Conservation (phyloP, 2,329 filamentous ascomycete genomes). For the Fusarium solani-melongenae region DNA sequence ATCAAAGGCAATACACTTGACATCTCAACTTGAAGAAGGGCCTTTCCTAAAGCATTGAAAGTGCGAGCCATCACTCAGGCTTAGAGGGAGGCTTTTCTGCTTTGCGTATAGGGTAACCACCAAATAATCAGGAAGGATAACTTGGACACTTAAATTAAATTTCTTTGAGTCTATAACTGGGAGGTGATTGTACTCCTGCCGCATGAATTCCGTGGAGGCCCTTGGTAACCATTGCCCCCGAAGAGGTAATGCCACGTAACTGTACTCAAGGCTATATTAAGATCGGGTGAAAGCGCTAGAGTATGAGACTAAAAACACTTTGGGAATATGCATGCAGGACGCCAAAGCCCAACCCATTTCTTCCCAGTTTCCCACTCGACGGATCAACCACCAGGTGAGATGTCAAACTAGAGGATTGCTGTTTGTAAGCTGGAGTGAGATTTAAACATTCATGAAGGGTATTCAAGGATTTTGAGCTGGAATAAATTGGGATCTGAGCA, state of each 20-base stretch:
- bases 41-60: background rate
- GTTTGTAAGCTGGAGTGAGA: background rate
- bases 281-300: background rate
- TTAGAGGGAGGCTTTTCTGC: background rate
- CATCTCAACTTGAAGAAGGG: background rate
- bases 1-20: background rate
- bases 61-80: background rate
- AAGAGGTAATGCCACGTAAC: background rate
- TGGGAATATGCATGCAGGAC: no score
- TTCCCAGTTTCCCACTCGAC: background rate
- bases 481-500: background rate
- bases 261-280: background rate
- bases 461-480: background rate
- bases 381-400: background rate
- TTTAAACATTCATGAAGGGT: background rate
- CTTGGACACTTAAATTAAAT: background rate
- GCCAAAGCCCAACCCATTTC: background rate
- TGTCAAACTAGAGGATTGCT: background rate
- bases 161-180: background rate
- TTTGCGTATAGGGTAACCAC: background rate
- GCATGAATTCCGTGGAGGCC: background rate
- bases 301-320: no score
- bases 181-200: background rate
- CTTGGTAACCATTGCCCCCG: no score
- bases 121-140: background rate